Evolutionary conservation across 768 basidiomycete species (phyloP), one percentile per base, ranked within the genome.

Genomic region (Butyriboletus loyo): DNA sequence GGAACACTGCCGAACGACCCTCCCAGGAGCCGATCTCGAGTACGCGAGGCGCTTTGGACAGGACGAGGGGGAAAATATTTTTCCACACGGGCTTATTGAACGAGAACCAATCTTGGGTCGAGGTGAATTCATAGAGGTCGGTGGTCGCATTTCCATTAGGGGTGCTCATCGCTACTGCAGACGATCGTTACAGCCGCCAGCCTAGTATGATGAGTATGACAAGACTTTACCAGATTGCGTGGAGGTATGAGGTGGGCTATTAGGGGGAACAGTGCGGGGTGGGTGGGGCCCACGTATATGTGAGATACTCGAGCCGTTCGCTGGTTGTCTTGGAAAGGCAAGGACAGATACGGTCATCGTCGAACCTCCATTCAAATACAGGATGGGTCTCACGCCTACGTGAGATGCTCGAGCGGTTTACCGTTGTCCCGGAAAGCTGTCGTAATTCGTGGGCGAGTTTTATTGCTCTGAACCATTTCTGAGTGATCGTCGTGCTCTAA

Each of bases 1-100:
- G 68, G 66, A 81, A 83, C 24, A 81, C 75, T 22, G 79, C 82
- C 0, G 83, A 84, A 34, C 82, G 75, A n/a, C 81, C 83, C 64
- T 83, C 83, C 80, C 81, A 84, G 17, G 79, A 81, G 8, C 83
- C 81, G 15, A 84, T 79, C 61, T 83, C 83, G 14, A 83, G 75
- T 2, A 69, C 75, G 17, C 81, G 75, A 11, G 83, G 80, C 1
- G 60, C 57, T 11, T 66, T 38, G 15, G 77, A 66, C 1, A 28
- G 27, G 49, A 82, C 60, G 28, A 72, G 64, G 11, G 70, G 65
- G 50, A 81, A 73, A 34, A 79, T 67, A 13, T 50, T n/a, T 21
- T 57, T 64, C 80, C 82, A 83, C 5, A 63, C 59, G 1, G 71
- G 62, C 43, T 73, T 65, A 47, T 83, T 72, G 61, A 58, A 66